Conservation (phyloP, 192 early-diverging fungal genomes). For the Cladochytrium replicatum region DNA sequence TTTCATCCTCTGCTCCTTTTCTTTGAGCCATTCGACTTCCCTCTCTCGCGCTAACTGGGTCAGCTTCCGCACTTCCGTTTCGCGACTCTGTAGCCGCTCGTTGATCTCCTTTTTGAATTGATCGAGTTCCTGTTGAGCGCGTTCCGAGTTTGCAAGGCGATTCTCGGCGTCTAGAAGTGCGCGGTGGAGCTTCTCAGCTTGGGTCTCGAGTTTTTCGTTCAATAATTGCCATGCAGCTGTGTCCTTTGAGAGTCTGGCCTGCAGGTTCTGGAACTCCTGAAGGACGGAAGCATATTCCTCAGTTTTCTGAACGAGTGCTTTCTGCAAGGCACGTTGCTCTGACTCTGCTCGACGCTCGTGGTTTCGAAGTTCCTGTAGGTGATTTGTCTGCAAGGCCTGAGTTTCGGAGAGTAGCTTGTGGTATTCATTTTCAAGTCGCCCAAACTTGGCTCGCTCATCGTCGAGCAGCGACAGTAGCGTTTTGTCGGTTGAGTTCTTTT, state of each 20-base stretch:
- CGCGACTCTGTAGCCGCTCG: slow-evolving; percentile 15
- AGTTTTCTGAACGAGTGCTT: slow-evolving; percentile 24
- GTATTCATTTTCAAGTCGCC: slow-evolving; percentile 34
- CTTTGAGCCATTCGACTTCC: slow-evolving; percentile 23
- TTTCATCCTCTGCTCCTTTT: slow-evolving; percentile 27
- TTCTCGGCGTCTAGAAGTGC: slow-evolving; percentile 8
- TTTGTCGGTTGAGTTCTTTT: slow-evolving; percentile 29
- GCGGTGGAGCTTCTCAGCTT: slow-evolving; percentile 14
- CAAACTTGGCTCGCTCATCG: slow-evolving; percentile 32
- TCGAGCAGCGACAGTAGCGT: slow-evolving; percentile 33
- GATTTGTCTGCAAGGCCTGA: slow-evolving; percentile 35
- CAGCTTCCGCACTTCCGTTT: slow-evolving; percentile 27
- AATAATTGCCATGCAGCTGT: slow-evolving; percentile 13
- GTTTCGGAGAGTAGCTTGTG: slow-evolving; percentile 37
- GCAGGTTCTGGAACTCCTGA: slow-evolving; percentile 18
- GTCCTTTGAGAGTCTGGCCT: slow-evolving; percentile 19
- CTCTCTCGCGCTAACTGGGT: slow-evolving; percentile 19
- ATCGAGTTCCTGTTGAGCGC: slow-evolving; percentile 19
- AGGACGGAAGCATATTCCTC: slow-evolving; percentile 19
- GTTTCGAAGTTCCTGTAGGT: slow-evolving; percentile 34
- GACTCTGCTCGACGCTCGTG: slow-evolving; percentile 17
- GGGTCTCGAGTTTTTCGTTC: slow-evolving; percentile 15
- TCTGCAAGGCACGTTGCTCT: slow-evolving; percentile 19
- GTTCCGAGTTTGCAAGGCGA: slow-evolving; percentile 14
- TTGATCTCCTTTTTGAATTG: slow-evolving; percentile 20